Percentiles rank a stretch among this genome's conserved stretches.
Conservation (phyloP, 495 filamentous ascomycete species). For the Trichocladium uniseriatum region DNA sequence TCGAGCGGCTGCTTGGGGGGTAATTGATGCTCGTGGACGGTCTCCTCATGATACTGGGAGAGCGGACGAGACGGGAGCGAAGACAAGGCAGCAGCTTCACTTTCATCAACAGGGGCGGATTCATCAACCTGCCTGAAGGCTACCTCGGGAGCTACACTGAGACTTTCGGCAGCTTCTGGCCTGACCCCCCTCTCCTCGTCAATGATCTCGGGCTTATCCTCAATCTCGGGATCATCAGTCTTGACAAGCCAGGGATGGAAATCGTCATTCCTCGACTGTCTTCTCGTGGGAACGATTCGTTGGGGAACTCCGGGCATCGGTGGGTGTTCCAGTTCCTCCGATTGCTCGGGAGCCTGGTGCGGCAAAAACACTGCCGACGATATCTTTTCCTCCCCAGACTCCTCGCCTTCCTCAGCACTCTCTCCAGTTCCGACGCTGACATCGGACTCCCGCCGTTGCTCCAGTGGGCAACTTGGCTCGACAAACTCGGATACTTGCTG, state of each 20-base stretch:
- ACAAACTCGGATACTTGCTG: constrained; percentile 5
- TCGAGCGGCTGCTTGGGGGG: constrained; percentile 58
- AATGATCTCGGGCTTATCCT: constrained; percentile 21
- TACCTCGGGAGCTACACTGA: constrained; percentile 24
- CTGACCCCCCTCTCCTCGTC: constrained; percentile 14
- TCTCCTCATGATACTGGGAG: constrained; percentile 36
- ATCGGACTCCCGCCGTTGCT: constrained; percentile 21
- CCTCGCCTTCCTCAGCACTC: constrained; percentile 60
- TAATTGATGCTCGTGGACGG: constrained; percentile 38
- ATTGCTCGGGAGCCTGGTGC: constrained; percentile 58
- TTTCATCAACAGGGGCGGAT: constrained; percentile 32
- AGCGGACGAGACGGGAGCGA: constrained; percentile 28
- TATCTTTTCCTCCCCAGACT: constrained; percentile 87
- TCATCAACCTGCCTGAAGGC: constrained; percentile 27
- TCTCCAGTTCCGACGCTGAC: constrained; percentile 29
- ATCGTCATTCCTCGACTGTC: constrained; percentile 26
- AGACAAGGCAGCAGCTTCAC: constrained; percentile 20
- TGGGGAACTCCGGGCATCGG: constrained; percentile 30
- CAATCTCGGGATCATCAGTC: constrained; percentile 38
- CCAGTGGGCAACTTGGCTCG: constrained; percentile 7
- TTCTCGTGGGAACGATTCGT: constrained; percentile 18
- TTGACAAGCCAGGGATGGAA: constrained; percentile 44
- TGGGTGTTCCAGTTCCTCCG: constrained; percentile 31
- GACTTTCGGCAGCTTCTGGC: constrained; percentile 17
- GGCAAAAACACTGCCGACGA: constrained; percentile 90